Conservation (phyloP, 2,329 filamentous ascomycete genomes). For the Fusarium zealandicum region DNA sequence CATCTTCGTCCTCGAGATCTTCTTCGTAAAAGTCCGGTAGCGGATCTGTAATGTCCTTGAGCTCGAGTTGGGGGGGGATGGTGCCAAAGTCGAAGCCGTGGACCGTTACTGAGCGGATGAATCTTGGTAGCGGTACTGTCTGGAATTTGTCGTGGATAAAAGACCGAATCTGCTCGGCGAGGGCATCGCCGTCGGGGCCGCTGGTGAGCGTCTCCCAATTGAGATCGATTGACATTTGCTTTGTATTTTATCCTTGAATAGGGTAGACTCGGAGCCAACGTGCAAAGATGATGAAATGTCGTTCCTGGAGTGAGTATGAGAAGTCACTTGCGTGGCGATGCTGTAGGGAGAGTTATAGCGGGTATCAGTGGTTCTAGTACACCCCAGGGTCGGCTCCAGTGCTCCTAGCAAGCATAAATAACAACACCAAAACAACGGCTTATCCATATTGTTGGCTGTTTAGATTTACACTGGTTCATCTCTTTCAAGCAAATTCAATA, state of each 20-base stretch:
- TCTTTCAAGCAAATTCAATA: not conserved
- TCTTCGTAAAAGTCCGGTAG: constrained; percentile 96
- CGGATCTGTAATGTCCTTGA: constrained; percentile 97
- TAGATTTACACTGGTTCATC: not conserved
- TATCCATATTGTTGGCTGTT: not conserved
- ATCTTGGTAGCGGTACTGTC: constrained; percentile 85
- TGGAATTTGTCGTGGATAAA: constrained; percentile 98
- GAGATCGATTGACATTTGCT: constrained; percentile 91
- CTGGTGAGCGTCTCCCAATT: constrained; percentile 94
- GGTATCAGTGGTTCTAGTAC: constrained; percentile 15
- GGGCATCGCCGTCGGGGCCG: constrained; percentile 83
- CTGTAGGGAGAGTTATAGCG: not conserved
- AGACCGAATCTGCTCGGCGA: constrained; percentile 85
- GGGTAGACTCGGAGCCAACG: not conserved
- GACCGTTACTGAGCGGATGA: constrained; percentile 95
- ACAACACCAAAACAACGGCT: not conserved
- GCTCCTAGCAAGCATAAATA: too few relatives aligned
- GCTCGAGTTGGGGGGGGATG: constrained; percentile 82
- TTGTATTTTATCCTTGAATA: not conserved
- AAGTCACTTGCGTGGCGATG: not conserved
- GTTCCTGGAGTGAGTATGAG: not conserved
- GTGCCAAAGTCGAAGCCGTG: constrained; percentile 93
- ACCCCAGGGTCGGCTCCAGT: not conserved
- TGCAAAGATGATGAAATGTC: constrained; percentile 17
- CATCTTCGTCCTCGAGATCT: constrained; percentile 61